Evolutionary conservation across 495 filamentous ascomycete species (phyloP), one percentile per base, ranked within the genome.

Genomic region (Neurospora hispaniola): DNA sequence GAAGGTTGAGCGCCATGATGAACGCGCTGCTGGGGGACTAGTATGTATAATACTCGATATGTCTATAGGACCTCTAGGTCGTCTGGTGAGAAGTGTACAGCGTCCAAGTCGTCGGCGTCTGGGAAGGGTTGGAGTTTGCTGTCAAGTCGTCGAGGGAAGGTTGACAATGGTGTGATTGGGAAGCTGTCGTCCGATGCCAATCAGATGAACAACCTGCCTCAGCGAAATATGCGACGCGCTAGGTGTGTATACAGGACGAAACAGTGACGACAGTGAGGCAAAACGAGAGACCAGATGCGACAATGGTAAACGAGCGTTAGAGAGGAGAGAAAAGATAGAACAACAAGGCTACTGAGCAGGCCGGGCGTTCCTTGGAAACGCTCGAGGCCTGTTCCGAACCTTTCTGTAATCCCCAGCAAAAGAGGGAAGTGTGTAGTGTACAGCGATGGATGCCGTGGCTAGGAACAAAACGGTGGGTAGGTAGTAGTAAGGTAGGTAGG

Each of bases 1-100:
- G 82, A 72, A 86, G 80, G 73, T 84, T 81, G 75, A 83, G 80
- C 72, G 84, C 77, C 84, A 85, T 81, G 79, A 74, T 71, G 71
- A 71, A 46, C 73, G 71, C 74, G 73, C 70, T 72, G 72, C 73
- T 75, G 71, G 73, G 43, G 76, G 71, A 66, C 27, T 66, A 18
- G 27, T 66, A 66, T 66, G 54, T 66, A 66, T 66, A 31, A 16
- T 31, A 31, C 27, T 66, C 54, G 27, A 18, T 66, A 66, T 66
- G 54, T 66, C 23, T 66, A 35, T 66, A 59, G 20, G 7, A 35
- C 54, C 54, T 66, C 54, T 35, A 18, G 27, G 27, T 18, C 14
- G 54, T 31, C 54, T 27, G 27, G 27, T 38, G 35, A 66, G 54
- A 66, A 66, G 12, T 27, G 10, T 73, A 27, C 39, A 70, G 38